phyloP scores from a whole-genome alignment of 2,329 filamentous ascomycete species.

The Hypomyces rosellus region DNA sequence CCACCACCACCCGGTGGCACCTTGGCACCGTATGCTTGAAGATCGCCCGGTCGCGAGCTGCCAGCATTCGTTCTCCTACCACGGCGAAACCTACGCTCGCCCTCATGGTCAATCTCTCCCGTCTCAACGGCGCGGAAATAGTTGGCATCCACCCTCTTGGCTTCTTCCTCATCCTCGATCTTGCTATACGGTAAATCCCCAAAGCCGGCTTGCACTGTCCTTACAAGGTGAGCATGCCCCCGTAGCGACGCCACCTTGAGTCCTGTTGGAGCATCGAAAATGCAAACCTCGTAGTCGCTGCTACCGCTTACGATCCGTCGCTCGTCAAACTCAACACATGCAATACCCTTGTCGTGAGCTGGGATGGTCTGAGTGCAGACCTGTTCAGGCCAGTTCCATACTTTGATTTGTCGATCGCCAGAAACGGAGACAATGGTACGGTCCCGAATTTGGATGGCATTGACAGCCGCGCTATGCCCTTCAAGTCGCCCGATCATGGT shows the following conservation, averaged over 20 bases:
- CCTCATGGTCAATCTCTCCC: conserved; percentile 38
- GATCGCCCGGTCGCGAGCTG: conserved; percentile 66
- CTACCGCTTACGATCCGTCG: conserved; percentile 91
- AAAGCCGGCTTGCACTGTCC: conserved; percentile 92
- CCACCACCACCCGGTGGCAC: conserved; percentile 88
- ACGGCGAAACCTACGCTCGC: conserved; percentile 26
- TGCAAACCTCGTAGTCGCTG: conserved; percentile 91
- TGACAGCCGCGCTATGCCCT: conserved; percentile 87
- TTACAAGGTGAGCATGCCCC: conserved; percentile 77
- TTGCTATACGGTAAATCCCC: conserved; percentile 78
- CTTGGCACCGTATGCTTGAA: conserved; percentile 75
- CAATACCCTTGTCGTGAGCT: conserved; percentile 91
- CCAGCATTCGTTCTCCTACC: conserved; percentile 57
- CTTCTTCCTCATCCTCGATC: conserved; percentile 66
- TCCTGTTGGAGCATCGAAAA: conserved; percentile 81
- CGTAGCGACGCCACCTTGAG: conserved; percentile 84
- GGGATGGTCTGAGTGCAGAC: conserved; percentile 69
- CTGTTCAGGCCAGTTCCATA: conserved; percentile 86
- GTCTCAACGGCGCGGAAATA: conserved; percentile 59
- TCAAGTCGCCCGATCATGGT: conserved; percentile 71
- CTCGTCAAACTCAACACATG: conserved; percentile 94
- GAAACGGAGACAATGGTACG: conserved; percentile 90
- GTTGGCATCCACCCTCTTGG: conserved; percentile 63
- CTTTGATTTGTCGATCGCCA: conserved; percentile 86
- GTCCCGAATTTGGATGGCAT: conserved; percentile 85